phyloP scores from a whole-genome alignment of 148 eudicot species.

The Tetragonia tetragonoides region DNA sequence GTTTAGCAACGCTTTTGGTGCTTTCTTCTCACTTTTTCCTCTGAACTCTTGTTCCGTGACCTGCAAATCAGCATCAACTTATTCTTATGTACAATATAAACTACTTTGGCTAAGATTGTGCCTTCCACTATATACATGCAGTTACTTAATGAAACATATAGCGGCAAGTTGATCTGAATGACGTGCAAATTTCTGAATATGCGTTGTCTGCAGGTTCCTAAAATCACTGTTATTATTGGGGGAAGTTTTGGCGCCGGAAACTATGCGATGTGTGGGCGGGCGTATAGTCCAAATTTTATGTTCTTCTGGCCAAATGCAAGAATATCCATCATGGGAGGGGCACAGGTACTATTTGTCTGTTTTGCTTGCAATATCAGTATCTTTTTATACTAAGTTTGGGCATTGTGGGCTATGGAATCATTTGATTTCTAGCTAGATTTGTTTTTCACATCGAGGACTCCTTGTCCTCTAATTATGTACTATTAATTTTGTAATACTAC shows the following conservation, averaged over 20 bases:
- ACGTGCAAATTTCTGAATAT: slow-evolving; percentile 2
- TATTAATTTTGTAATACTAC: too few relatives aligned
- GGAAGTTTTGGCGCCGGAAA: slow-evolving; percentile 99
- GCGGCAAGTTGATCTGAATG: neutral
- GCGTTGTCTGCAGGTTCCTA: slow-evolving; percentile 73
- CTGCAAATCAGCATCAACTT: neutral
- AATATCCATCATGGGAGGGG: slow-evolving; percentile 95
- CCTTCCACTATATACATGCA: neutral
- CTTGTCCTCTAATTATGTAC: too few relatives aligned
- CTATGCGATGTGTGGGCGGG: slow-evolving; percentile 99
- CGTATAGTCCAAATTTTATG: slow-evolving; percentile 93
- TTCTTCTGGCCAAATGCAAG: slow-evolving; percentile 99
- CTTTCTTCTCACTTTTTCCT: too few relatives aligned
- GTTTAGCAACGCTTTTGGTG: too few relatives aligned
- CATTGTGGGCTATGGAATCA: too few relatives aligned
- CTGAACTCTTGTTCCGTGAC: too few relatives aligned
- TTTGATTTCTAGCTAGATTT: too few relatives aligned
- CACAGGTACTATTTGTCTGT: slow-evolving; percentile 57
- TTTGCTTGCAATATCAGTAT: neutral
- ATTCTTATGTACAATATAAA: neutral
- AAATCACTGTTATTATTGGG: slow-evolving; percentile 79
- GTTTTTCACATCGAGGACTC: too few relatives aligned
- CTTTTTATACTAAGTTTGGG: neutral
- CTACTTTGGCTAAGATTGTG: neutral
- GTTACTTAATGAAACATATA: neutral